Conservation (phyloP, 164 flowering plant species). For the Aristolochia californica region DNA sequence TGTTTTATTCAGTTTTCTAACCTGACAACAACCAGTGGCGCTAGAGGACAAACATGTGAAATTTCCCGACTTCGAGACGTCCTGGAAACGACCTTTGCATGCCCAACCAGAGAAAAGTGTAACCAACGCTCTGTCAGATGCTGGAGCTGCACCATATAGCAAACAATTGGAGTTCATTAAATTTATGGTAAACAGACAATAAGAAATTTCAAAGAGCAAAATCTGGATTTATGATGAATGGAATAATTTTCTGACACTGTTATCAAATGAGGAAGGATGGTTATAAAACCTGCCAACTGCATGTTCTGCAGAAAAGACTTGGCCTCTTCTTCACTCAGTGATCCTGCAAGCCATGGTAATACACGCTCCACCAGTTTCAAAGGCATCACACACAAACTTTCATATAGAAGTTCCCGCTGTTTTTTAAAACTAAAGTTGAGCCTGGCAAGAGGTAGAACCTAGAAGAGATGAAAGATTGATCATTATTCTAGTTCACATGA, state of each 20-base stretch:
- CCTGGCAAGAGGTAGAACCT: constrained; percentile 93
- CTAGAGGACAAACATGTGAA: constrained; percentile 48
- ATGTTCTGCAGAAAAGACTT: constrained; percentile 65
- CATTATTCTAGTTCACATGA: background rate
- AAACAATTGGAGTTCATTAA: no score
- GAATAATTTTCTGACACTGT: background rate
- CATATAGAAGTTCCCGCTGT: constrained; percentile 75
- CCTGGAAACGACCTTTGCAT: constrained; percentile 59
- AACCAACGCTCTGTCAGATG: constrained; percentile 66
- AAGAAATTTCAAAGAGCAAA: background rate
- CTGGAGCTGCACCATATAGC: constrained; percentile 59
- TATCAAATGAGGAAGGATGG: background rate
- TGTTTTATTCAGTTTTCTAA: constrained; percentile 20
- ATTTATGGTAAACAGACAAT: background rate
- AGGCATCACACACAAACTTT: constrained; percentile 89
- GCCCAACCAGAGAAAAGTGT: constrained; percentile 97
- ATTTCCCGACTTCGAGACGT: constrained; percentile 11
- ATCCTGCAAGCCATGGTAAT: constrained; percentile 83
- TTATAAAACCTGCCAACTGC: constrained; percentile 64
- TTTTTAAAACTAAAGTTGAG: constrained; percentile 50
- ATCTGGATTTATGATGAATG: background rate
- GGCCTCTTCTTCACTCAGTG: constrained; percentile 61
- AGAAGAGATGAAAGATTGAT: background rate
- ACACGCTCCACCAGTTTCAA: constrained; percentile 78
- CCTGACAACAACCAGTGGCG: constrained; percentile 51